Base-by-base conservation (phyloP, 768 basidiomycete genomes). In the Agaricus blazei region DNA sequence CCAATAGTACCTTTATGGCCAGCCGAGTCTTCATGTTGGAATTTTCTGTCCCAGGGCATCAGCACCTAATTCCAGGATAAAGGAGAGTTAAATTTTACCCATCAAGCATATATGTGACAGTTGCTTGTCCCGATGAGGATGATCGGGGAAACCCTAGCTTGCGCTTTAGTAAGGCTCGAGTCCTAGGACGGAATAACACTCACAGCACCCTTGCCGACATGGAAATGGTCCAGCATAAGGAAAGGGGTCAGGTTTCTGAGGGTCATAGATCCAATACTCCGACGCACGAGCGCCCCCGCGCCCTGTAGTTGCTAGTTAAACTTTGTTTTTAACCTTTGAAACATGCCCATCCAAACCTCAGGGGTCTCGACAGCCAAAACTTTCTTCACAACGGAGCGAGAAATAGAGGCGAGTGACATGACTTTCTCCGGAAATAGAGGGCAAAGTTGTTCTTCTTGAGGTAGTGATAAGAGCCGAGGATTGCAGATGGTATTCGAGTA, bases 101-200 rank as follows among this genome's bases (percentile, higher is more conserved):
- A 72, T 90, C 77, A 0, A 93, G 75, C 84, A 97, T 87, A 68
- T 96, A 96, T 0, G 93, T 94, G 3, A 90, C 86, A 1, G 88
- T 91, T 3, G 86, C 85, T 67, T 94, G 93, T 3, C 93, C 15
- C 93, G 80, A 68, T 95, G 94, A 2, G 94, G 93, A 66, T 96
- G 94, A 66, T 97, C 95, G 11, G 92, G 90, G 64, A 96, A 93
- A 3, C 90, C 89, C 86, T 88, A 55, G 3, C 45, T 26, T 37
- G 48, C n/a, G 26, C 24, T 41, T 15, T 48, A 27, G 14, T 44
- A 26, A 31, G 27, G 34, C 11, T 36, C 31, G 37, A 24, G 7
- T 36, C n/a, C 12, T 24, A 9, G 36, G 11, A 15, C 51, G 19
- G 31, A 15, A 46, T 24, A 58, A 2, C 24, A 70, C 84, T 55